Percentiles rank a stretch among this genome's conserved stretches.
phyloP scores from a whole-genome alignment of 176 grass and related monocot genomes.

The Cenchrus purpureus region DNA sequence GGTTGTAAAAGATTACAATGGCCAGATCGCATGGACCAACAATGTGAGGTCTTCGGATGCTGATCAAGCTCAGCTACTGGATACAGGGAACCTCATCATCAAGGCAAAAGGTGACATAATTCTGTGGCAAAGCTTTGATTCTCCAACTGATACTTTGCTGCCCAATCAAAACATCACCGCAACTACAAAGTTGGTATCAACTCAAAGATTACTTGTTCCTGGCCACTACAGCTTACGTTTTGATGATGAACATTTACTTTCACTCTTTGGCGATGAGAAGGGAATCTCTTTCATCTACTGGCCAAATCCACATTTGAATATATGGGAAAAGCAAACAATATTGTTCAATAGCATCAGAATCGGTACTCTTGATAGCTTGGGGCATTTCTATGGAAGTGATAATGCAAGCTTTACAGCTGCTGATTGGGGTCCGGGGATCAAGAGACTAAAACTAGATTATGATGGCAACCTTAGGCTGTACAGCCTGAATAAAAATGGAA shows the following conservation, averaged over 20 bases:
- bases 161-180: constrained; percentile 28
- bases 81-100: constrained; percentile 10
- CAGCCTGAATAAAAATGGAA: background rate
- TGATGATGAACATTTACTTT: constrained; percentile 43
- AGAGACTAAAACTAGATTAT: constrained; percentile 50
- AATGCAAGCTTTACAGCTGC: constrained; percentile 23
- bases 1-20: constrained; percentile 35
- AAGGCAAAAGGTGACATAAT: constrained; percentile 17
- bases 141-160: constrained; percentile 35
- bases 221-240: constrained; percentile 54
- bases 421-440: constrained; percentile 41
- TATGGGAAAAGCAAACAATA: constrained; percentile 24
- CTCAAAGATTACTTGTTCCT: constrained; percentile 27
- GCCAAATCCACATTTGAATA: constrained; percentile 22
- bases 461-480: constrained; percentile 60
- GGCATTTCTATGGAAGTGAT: constrained; percentile 39
- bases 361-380: constrained; percentile 27
- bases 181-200: constrained; percentile 24
- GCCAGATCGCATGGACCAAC: constrained; percentile 32
- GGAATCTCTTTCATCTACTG: constrained; percentile 57
- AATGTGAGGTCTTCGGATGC: constrained; percentile 2
- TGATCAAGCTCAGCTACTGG: background rate
- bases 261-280: constrained; percentile 44
- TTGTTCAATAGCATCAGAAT: background rate
- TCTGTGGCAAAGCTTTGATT: constrained; percentile 41